Conservation (phyloP, 805 yeast genomes). For the Kluyveromyces lactis region DNA sequence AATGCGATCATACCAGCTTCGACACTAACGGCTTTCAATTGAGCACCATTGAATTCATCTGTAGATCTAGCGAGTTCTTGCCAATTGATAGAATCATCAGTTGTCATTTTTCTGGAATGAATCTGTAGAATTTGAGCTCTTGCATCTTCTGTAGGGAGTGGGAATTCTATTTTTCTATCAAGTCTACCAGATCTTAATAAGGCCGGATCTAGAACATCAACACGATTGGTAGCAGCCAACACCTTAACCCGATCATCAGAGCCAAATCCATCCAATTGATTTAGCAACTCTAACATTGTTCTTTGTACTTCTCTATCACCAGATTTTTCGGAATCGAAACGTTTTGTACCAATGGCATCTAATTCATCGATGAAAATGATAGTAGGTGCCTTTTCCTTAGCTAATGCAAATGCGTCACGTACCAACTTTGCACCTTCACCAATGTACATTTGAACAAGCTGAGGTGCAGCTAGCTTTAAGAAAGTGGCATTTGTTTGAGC, state of each 20-base stretch:
- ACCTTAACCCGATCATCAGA: slow-evolving; percentile 97
- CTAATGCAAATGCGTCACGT: slow-evolving; percentile 94
- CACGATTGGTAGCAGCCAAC: slow-evolving; percentile 96
- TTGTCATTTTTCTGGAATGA: slow-evolving; percentile 94
- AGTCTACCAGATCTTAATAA: slow-evolving; percentile 92
- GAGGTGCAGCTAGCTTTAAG: slow-evolving; percentile 94
- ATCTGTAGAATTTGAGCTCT: slow-evolving; percentile 94
- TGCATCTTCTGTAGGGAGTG: slow-evolving; percentile 94
- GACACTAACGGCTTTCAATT: slow-evolving; percentile 95
- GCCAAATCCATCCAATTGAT: slow-evolving; percentile 96
- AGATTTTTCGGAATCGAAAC: slow-evolving; percentile 94
- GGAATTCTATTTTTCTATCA: slow-evolving; percentile 97
- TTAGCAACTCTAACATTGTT: slow-evolving; percentile 95
- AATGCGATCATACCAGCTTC: slow-evolving; percentile 99
- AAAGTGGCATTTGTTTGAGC: slow-evolving; percentile 98
- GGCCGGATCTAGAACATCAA: slow-evolving; percentile 98
- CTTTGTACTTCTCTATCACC: slow-evolving; percentile 99
- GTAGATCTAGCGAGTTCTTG: slow-evolving; percentile 96
- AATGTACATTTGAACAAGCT: slow-evolving; percentile 94
- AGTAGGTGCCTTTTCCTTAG: slow-evolving; percentile 97
- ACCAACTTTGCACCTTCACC: slow-evolving; percentile 99
- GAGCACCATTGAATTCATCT: slow-evolving; percentile 98
- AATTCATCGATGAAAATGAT: slow-evolving; percentile 96
- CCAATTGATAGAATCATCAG: slow-evolving; percentile 91
- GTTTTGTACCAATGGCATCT: slow-evolving; percentile 97